A percentile compares a stretch with the other conserved stretches of the same genome.
Conservation (phyloP, 2,329 filamentous ascomycete species). For the Hypoxylon sp. region DNA sequence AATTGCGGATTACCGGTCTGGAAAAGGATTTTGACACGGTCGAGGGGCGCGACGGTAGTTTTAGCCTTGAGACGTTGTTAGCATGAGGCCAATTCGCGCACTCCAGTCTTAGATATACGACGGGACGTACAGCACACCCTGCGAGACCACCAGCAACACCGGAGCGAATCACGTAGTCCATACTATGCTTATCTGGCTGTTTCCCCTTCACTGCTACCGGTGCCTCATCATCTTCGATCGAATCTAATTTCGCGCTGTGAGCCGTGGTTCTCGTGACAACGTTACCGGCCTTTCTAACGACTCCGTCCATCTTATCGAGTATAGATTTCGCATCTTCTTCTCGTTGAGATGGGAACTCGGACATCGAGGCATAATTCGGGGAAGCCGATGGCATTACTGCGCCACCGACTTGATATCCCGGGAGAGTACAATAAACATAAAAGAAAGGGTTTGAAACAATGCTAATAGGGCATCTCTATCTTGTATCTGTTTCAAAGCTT, state of each 20-base stretch:
- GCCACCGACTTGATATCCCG: conserved; percentile 46
- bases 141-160: conserved; percentile 90
- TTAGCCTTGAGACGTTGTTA: conserved; percentile 76
- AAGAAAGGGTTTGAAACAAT: conserved; percentile 1
- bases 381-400: conserved; percentile 69
- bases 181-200: conserved; percentile 77
- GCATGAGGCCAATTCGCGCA: conserved; percentile 31
- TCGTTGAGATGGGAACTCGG: conserved; percentile 64
- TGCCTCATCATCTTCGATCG: conserved; percentile 65
- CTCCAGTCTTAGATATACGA: background rate
- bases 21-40: conserved; percentile 98
- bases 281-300: conserved; percentile 48
- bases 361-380: conserved; percentile 71
- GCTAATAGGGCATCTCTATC: conserved; percentile 38
- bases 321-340: conserved; percentile 52
- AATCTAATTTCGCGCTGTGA: conserved; percentile 52
- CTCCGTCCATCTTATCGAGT: conserved; percentile 52
- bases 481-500: conserved; percentile 6
- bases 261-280: conserved; percentile 43
- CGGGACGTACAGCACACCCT: conserved; percentile 83
- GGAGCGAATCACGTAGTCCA: conserved; percentile 87
- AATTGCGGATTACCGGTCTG: conserved; percentile 96
- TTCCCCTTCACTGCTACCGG: conserved; percentile 62
- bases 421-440: conserved; percentile 5
- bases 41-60: conserved; percentile 93